These are phyloP conservation scores for Mycena galopus DNA, from an alignment of 768 basidiomycete genomes.

Conservation along the genomic window DNA sequence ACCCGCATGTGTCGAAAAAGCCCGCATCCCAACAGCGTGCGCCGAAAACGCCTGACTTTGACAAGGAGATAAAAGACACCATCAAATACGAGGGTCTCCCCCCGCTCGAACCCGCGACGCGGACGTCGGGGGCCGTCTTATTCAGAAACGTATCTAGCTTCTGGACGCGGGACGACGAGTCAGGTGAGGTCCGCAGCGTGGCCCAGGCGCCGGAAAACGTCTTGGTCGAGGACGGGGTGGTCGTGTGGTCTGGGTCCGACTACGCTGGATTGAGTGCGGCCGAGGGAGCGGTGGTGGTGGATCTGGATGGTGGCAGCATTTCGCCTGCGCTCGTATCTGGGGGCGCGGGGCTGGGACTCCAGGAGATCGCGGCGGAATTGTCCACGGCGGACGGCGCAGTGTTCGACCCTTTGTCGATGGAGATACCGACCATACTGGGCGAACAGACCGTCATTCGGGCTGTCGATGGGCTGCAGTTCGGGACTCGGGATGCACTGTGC, in stretches of 20 bases:
- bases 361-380: conserved; percentile 70
- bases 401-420: conserved; percentile 57
- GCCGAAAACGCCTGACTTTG: conserved; percentile 71
- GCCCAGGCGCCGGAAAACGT: conserved; percentile 48
- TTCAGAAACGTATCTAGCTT: conserved; percentile 70
- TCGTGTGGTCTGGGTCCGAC: conserved; percentile 64
- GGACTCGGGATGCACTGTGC: conserved; percentile 66
- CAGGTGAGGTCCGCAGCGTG: neutral
- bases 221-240: conserved; percentile 51
- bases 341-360: conserved; percentile 73
- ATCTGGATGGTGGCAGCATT: conserved; percentile 27
- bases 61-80: conserved; percentile 66
- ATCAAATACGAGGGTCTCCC: conserved; percentile 75
- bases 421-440: conserved; percentile 59
- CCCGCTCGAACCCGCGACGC: conserved; percentile 62
- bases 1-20: conserved; percentile 63
- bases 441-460: conserved; percentile 62
- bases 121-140: conserved; percentile 56
- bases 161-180: conserved; percentile 15
- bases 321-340: conserved; percentile 71
- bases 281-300: conserved; percentile 41
- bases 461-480: conserved; percentile 80
- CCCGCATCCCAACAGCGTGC: conserved; percentile 64
- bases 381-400: conserved; percentile 73
- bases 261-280: conserved; percentile 38